phyloP scores from a whole-genome alignment of 2,329 filamentous ascomycete genomes.

The Cercospora zeina region DNA sequence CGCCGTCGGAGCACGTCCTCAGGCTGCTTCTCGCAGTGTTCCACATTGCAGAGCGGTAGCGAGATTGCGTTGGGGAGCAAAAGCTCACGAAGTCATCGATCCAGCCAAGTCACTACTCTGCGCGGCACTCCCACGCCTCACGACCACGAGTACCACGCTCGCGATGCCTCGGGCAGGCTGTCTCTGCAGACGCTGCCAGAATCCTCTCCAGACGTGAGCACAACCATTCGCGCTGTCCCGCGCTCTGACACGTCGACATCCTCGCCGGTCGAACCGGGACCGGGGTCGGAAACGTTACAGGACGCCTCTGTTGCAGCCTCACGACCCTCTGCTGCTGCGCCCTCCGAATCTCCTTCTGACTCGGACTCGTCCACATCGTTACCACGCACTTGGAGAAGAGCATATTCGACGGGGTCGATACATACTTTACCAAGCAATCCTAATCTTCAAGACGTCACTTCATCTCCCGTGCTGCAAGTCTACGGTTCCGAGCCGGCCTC shows the following conservation, averaged over 20 bases:
- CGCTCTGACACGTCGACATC: slow-evolving; percentile 26
- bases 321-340: slow-evolving; percentile 21
- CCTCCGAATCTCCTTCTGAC: slow-evolving; percentile 22
- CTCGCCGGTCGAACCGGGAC: slow-evolving; percentile 24
- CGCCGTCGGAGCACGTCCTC: slow-evolving; percentile 34
- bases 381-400: slow-evolving; percentile 21
- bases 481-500: slow-evolving; percentile 26
- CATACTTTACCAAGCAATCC: slow-evolving; percentile 22
- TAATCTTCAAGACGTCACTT: slow-evolving; percentile 24
- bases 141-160: slow-evolving; percentile 32
- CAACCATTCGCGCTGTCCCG: slow-evolving; percentile 29
- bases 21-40: slow-evolving; percentile 34
- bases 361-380: slow-evolving; percentile 19
- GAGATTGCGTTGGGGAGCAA: slow-evolving; percentile 30
- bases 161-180: slow-evolving; percentile 22
- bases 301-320: slow-evolving; percentile 19
- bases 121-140: slow-evolving; percentile 36
- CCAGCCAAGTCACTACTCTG: slow-evolving; percentile 37
- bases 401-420: slow-evolving; percentile 25
- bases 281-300: slow-evolving; percentile 24
- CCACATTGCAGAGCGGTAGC: slow-evolving; percentile 32
- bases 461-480: slow-evolving; percentile 22
- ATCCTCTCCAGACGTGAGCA: slow-evolving; percentile 31
- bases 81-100: slow-evolving; percentile 30
- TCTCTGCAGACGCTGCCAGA: slow-evolving; percentile 37